Evolutionary conservation across 1,139 yeast species (phyloP).

Genomic region (Debaryomyces subglobosus): DNA sequence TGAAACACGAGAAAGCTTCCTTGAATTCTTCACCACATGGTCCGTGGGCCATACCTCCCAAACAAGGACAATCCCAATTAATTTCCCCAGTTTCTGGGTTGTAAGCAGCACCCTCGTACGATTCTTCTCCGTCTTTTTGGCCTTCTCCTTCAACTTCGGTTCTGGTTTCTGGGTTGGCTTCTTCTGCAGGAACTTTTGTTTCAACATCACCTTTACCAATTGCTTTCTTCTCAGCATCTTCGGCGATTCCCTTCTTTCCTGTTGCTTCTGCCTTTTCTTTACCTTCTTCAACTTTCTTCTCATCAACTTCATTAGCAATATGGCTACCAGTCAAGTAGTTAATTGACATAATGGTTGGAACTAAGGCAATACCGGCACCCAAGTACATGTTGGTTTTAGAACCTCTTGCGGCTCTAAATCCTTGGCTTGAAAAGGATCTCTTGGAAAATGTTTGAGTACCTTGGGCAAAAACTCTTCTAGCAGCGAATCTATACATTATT

Average conservation of each 20-base stretch:
- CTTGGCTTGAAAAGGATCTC: slow-evolving; percentile 7
- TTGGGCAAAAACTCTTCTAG: slow-evolving; percentile 9
- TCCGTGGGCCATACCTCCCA: slow-evolving; percentile 98
- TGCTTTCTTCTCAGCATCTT: slow-evolving; percentile 13
- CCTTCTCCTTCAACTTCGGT: slow-evolving; percentile 11
- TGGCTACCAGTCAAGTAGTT: slow-evolving; percentile 5
- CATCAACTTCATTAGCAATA: slow-evolving; percentile 17
- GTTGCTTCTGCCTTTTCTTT: slow-evolving; percentile 10
- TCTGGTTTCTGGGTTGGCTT: slow-evolving; percentile 10
- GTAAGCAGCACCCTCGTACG: slow-evolving; percentile 65
- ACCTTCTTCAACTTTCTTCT: slow-evolving; percentile 13
- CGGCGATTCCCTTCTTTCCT: slow-evolving; percentile 12
- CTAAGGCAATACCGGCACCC: slow-evolving; percentile 13
- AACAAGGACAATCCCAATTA: slow-evolving; percentile 99
- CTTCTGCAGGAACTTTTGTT: slow-evolving; percentile 8
- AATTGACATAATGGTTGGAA: slow-evolving; percentile 10
- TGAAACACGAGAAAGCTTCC: slow-evolving; percentile 94
- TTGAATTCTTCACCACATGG: slow-evolving; percentile 99
- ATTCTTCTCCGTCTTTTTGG: slow-evolving; percentile 21
- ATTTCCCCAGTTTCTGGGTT: slow-evolving; percentile 98
- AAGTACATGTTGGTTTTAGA: slow-evolving; percentile 3
- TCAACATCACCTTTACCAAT: slow-evolving; percentile 4
- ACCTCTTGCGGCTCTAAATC: slow-evolving; percentile 1
- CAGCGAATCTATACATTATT: slow-evolving; percentile 12
- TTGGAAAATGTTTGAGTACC: slow-evolving; percentile 6